Evolutionary conservation across 2,329 filamentous ascomycete species (phyloP), one percentile per base, ranked within the genome.

Genomic region (Neocucurbitaria cava): DNA sequence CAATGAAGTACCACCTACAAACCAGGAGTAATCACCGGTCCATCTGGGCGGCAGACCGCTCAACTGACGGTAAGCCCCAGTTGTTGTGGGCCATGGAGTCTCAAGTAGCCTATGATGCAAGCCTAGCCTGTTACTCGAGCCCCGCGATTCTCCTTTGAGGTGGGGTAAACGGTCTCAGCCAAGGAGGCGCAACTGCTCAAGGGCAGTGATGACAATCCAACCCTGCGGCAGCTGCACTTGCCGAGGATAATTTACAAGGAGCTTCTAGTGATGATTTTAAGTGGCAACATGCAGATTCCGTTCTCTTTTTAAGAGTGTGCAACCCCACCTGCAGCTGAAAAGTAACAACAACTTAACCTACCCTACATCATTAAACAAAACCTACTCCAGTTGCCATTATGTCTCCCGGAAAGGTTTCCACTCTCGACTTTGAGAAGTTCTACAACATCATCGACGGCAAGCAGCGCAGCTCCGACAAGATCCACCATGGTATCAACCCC

Each of bases 361-460:
- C 33, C 21, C 26, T 42, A 33, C 33, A 35, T 43, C 35, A 40
- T 31, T 20, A 13, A 23, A 21, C n/a, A 43, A 20, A 26, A 52
- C 40, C 39, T 44, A 24, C 28, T 20, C 28, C 33, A 43, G 44
- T 46, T 45, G 40, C 59, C 44, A 77, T 48, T 61, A 81, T 80
- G 79, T 79, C 78, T 73, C 77, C 78, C 30, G 76, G 74, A 56
- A 79, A 79, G 59, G 71, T 77, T 17, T 71, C 72, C 45, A 69
- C 60, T 40, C 55, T 75, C 54, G 66, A 77, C 30, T 77, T 76
- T 52, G 69, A 77, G 57, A 81, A 75, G 40, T 85, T 82, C 66
- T 75, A 77, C 54, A 85, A 85, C 72, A 76, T 83, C 49, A 79
- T 85, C 59, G 77, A 83, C 58, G 82, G 81, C 53, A 71, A 83